Evolutionary conservation across 83 land plant species (phyloP).

Genomic region (Picea abies): DNA sequence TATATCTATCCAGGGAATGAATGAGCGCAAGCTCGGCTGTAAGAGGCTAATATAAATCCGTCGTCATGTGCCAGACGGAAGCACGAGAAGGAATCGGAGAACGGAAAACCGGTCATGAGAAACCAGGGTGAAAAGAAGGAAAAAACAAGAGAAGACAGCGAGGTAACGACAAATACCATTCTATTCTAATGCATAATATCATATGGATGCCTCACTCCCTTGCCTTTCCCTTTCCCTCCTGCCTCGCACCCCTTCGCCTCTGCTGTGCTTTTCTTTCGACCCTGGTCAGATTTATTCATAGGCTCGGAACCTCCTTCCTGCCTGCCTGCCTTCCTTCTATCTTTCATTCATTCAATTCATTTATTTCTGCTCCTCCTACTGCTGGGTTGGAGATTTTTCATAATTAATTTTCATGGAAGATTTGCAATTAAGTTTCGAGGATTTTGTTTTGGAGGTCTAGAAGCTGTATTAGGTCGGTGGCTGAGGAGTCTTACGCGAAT

Average conservation of each 20-base stretch:
- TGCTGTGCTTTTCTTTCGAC: not conserved
- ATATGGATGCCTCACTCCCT: not conserved
- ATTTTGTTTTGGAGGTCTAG: not conserved
- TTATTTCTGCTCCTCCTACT: not conserved
- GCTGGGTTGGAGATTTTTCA: not conserved
- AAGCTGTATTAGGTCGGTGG: no score
- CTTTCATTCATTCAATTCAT: not conserved
- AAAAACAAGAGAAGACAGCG: not conserved
- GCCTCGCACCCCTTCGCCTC: not conserved
- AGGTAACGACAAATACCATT: slow-evolving; percentile 5
- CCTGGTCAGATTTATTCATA: no score
- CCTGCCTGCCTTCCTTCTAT: no score
- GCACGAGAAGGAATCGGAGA: not conserved
- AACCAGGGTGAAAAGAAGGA: not conserved
- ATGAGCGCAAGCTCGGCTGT: no score
- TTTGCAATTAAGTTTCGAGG: not conserved
- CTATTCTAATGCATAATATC: slow-evolving; percentile 6
- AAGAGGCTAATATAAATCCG: no score
- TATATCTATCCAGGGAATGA: no score
- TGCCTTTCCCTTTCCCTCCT: not conserved
- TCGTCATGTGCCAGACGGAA: not conserved
- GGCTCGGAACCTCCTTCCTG: no score
- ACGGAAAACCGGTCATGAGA: not conserved
- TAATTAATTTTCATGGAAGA: not conserved
- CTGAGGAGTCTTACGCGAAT: no score